These are phyloP conservation scores for Blastobotrys americana DNA, from an alignment of 805 yeast species.

Conservation along the genomic window DNA sequence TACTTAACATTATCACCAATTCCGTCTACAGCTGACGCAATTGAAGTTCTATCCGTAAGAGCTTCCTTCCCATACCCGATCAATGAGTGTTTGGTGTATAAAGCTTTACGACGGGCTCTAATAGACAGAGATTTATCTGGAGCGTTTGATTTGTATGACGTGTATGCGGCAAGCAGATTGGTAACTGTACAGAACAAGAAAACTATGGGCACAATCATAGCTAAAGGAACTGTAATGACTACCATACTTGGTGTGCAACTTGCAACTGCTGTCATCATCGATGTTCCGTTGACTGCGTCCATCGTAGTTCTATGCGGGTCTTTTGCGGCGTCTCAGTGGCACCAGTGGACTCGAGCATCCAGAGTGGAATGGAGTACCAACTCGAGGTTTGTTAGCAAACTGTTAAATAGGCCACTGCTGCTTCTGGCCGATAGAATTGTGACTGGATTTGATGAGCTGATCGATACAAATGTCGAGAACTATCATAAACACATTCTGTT, in stretches of 20 bases:
- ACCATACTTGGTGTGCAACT: background rate
- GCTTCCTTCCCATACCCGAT: background rate
- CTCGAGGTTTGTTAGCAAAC: background rate
- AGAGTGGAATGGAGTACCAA: background rate
- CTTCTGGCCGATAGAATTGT: constrained; percentile 14
- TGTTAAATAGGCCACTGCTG: background rate
- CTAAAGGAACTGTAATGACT: background rate
- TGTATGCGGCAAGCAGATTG: background rate
- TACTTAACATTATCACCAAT: background rate
- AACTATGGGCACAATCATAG: background rate
- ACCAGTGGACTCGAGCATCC: background rate
- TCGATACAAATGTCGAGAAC: constrained; percentile 8
- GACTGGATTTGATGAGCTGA: constrained; percentile 19
- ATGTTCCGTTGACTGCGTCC: background rate
- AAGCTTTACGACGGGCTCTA: background rate
- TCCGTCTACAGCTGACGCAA: background rate
- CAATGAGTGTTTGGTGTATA: background rate
- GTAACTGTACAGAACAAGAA: background rate
- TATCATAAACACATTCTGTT: constrained; percentile 4
- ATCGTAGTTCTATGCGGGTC: background rate
- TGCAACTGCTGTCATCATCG: background rate
- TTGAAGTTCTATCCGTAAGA: background rate
- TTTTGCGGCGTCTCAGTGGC: background rate
- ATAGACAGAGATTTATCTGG: background rate
- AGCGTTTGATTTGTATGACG: constrained; percentile 1